Evolutionary conservation across 306 rosid genomes (phyloP), one percentile per base, ranked within the genome.

Genomic region (Castanea crenata): DNA sequence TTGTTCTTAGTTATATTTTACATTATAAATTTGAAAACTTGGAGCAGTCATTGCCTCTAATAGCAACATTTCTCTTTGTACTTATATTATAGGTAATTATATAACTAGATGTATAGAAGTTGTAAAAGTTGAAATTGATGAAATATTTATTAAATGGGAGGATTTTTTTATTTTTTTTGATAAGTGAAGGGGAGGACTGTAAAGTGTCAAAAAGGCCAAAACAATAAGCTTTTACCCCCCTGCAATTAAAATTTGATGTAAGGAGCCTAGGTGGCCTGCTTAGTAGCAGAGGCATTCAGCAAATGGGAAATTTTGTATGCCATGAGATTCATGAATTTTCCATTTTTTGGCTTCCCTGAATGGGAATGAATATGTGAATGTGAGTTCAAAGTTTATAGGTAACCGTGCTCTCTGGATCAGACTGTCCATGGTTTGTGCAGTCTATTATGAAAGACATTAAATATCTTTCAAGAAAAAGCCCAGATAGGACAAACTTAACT

Each of bases 1-100:
- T 52, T n/a, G 20, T 61, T 69, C 61, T 35, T 74, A 68, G 14
- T 78, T 73, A 80, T 77, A 46, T 85, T 83, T 83, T 72, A 19
- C 25, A 9, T 68, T 68, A 4, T 67, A 67, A 29, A 35, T 34
- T n/a, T 68, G 72, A 34, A 68, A 68, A 18, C 49, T 35, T 4
- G 70, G 70, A 15, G 32, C 21, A 14, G 44, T 64, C 70, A 31
- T 29, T 15, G 15, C 21, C 20, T 32, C n/a, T 27, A 14, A 29
- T 63, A 15, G 2, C 72, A 67, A 19, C 27, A 12, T n/a, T 67
- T 19, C 19, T 27, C 46, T 35, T 68, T 11, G 72, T 34, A 11
- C 46, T 64, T 34, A 35, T 34, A 68, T 35, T 35, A 14, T 35
- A 35, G 72, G 41, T 21, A 7, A 9, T 18, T 67, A 35, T 67